phyloP scores from a whole-genome alignment of 495 filamentous ascomycete species.

The Penicillium daleae region DNA sequence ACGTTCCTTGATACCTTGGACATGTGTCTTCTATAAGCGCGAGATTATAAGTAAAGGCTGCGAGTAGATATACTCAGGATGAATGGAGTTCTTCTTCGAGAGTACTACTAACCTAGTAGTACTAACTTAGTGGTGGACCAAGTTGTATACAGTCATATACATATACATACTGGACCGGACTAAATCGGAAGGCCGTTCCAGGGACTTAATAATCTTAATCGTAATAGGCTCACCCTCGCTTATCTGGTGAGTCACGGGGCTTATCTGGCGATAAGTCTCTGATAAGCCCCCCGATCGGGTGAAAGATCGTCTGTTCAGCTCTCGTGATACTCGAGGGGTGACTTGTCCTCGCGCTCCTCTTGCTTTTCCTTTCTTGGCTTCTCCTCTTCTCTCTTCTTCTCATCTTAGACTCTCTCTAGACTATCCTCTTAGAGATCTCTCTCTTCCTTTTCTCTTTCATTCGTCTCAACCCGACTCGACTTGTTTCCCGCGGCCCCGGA shows the following conservation, averaged over 20 bases:
- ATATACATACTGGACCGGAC: too few species aligned
- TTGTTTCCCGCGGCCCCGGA: slow-evolving; percentile 2
- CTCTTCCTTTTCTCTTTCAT: not conserved
- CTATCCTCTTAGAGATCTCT: not conserved
- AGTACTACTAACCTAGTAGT: not conserved
- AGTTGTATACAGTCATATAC: too few species aligned
- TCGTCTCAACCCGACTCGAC: not conserved
- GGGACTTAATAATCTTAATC: not conserved
- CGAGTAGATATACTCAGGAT: too few species aligned
- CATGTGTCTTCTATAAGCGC: not conserved
- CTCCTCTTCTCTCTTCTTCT: not conserved
- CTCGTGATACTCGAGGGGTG: slow-evolving; percentile 19
- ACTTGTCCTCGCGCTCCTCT: slow-evolving; percentile 11
- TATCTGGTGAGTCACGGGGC: slow-evolving; percentile 6
- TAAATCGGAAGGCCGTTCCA: not conserved
- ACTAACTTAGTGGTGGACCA: too few species aligned
- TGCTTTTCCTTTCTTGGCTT: not conserved
- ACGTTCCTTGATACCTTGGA: not conserved
- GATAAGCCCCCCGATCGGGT: slow-evolving; percentile 7
- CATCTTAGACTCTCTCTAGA: slow-evolving; percentile 4
- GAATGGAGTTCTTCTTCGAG: too few species aligned
- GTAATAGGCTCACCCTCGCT: not conserved
- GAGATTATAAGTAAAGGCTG: not conserved
- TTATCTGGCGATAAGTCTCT: slow-evolving; percentile 1
- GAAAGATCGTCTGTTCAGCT: slow-evolving; percentile 14